Base-by-base conservation (phyloP, 129 eudicot species). In the Gnaphalium uliginosum region DNA sequence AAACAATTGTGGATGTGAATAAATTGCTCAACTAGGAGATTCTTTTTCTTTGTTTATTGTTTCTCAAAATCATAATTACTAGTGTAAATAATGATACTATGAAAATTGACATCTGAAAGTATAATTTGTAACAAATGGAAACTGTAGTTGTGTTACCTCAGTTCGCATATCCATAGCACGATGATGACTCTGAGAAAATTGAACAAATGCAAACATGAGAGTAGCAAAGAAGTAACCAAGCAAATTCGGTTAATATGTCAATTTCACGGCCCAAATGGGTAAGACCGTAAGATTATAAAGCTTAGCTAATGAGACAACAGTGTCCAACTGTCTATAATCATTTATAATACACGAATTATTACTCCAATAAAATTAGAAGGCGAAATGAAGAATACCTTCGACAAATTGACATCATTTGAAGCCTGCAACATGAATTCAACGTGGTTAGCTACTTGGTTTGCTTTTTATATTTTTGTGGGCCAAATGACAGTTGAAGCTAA, bases 321-420 rank as follows among this genome's bases (percentile, higher is more conserved):
- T 61, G 5, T 2, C 4, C n/a, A n/a, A n/a, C n/a, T n/a, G 10
- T 30, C 27, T 33, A 39, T 4, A 63, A 39, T 56, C 14, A 53
- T 39, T 33, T 67, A 21, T 23, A 9, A 23, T 30, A 21, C 35
- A 21, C 14, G 51, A 10, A 8, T 21, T 66, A 18, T 18, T 66
- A 46, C 48, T 41, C 48, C 48, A 13, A 14, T 13, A 46, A 14
- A 4, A 14, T 46, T 46, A 14, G 17, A 43, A 68, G 66, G 13
- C 35, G 51, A 65, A 69, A n/a, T n/a, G 58, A 53, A 48, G 46
- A 57, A n/a, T 86, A 89, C 96, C 98, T 85, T 93, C n/a, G 19
- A 17, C 9, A 84, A 68, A 61, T 69, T 83, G 77, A 72, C 81
- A 53, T 79, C 48, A 69, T 33, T 69, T 29, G 81, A 37, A 54